These are phyloP conservation scores for Schizosaccharomyces versatilis DNA, from an alignment of 1,139 yeast genomes.

Conservation along the genomic window DNA sequence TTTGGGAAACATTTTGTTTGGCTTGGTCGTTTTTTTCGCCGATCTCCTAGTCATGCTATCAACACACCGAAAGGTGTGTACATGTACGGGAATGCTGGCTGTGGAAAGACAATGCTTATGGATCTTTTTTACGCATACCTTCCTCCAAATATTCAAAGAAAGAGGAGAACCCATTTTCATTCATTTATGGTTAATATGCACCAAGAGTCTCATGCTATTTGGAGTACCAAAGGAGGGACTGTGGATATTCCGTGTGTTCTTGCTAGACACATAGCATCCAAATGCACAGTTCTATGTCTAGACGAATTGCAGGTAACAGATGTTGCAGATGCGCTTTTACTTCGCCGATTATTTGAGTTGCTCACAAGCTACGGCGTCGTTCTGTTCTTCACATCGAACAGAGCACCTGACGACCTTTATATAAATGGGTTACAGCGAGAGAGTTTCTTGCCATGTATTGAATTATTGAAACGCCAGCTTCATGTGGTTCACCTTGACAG, in stretches of 20 bases:
- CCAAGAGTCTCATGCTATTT: slow-evolving; percentile 61
- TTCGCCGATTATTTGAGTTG: slow-evolving; percentile 47
- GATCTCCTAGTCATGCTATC: neutral
- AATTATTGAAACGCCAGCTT: slow-evolving; percentile 48
- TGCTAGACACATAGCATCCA: slow-evolving; percentile 32
- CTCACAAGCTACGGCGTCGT: slow-evolving; percentile 58
- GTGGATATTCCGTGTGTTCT: slow-evolving; percentile 57
- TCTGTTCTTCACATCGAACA: slow-evolving; percentile 77
- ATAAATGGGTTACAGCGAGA: slow-evolving; percentile 82
- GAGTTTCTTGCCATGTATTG: slow-evolving; percentile 78
- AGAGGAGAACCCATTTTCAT: slow-evolving; percentile 73
- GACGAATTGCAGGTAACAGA: slow-evolving; percentile 85
- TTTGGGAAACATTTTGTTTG: too few relatives aligned
- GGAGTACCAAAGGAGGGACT: slow-evolving; percentile 30
- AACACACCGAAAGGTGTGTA: slow-evolving; percentile 52
- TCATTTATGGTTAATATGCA: slow-evolving; percentile 91
- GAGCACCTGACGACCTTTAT: slow-evolving; percentile 85
- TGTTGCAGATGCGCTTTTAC: slow-evolving; percentile 93
- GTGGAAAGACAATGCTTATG: slow-evolving; percentile 97
- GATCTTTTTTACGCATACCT: slow-evolving; percentile 68
- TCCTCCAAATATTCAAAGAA: slow-evolving; percentile 32
- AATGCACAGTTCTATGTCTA: slow-evolving; percentile 63
- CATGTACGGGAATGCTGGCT: slow-evolving; percentile 90
- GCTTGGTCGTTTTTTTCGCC: too few relatives aligned
- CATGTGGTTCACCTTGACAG: slow-evolving; percentile 64